These are phyloP conservation scores for Penicillium subrubescens DNA, from an alignment of 495 filamentous ascomycete species.

Conservation along the genomic window DNA sequence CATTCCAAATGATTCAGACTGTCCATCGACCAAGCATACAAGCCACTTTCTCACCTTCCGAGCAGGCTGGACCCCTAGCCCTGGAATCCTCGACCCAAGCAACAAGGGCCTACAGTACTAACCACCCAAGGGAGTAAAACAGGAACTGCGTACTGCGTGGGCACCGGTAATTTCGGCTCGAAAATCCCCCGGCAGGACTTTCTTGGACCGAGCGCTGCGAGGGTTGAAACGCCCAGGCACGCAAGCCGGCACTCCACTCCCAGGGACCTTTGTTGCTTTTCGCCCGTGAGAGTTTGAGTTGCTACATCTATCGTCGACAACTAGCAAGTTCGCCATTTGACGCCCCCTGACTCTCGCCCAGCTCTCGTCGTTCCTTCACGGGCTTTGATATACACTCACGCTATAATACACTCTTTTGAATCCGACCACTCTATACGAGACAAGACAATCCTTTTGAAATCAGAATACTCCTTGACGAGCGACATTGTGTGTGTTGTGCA, in stretches of 20 bases:
- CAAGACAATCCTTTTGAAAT: not conserved
- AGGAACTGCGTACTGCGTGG: not conserved
- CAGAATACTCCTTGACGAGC: not conserved
- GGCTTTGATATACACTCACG: not conserved
- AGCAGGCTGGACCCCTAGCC: not conserved
- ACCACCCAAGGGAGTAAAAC: slow-evolving; percentile 1
- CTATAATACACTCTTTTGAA: slow-evolving; percentile 18
- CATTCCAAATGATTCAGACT: slow-evolving; percentile 11
- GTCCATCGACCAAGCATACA: not conserved
- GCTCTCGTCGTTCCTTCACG: slow-evolving; percentile 26
- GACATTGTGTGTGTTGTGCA: too few relatives aligned
- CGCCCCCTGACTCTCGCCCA: slow-evolving; percentile 17
- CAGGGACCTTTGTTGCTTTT: not conserved
- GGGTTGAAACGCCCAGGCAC: slow-evolving; percentile 1
- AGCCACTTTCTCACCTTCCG: not conserved
- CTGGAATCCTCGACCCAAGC: not conserved
- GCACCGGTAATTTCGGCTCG: not conserved
- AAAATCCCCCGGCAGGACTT: not conserved
- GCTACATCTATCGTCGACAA: slow-evolving; percentile 14
- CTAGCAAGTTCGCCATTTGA: not conserved
- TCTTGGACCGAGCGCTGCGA: not conserved
- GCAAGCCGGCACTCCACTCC: not conserved
- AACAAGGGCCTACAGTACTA: not conserved
- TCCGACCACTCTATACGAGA: not conserved
- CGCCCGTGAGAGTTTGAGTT: not conserved